Evolutionary conservation across 176 grass and related monocot species (phyloP), one percentile per base, ranked within the genome.

Genomic region (Avena insularis): DNA sequence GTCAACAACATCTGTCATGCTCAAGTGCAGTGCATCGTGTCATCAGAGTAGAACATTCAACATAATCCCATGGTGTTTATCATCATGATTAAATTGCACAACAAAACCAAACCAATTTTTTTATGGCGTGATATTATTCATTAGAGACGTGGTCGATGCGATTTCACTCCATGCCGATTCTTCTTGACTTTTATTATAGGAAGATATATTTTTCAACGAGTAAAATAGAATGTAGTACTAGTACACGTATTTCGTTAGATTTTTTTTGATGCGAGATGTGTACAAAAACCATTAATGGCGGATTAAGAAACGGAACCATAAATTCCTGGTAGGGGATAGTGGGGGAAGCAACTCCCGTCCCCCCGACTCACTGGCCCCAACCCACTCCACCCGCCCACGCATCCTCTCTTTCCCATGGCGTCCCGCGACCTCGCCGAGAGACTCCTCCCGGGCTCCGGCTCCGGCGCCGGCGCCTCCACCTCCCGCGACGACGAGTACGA

Each of bases 351-450:
- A 80, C 56, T 54, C 29, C 8, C 72, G 35, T 21, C 35, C 2
- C 35, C 81, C 82, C 54, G 57, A 46, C 69, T 50, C 60, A 61
- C 81, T 60, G 23, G 14, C 11, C 36, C 36, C 85, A 63, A 12
- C 16, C 71, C 40, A 36, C 8, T 19, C 50, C 54, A 63, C 82
- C 62, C 45, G 9, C 31, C 53, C 72, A 56, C 71, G 69, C 86
- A 79, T 86, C 40, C 77, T 35, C 33, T 15, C 7, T 0, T 53
- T 53, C 25, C 76, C 76, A 91, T 91, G 90, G 86, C 83, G 72
- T 84, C 88, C 23, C 60, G 77, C 71, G 91, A 90, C 88, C 88
- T 93, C 78, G 63, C 63, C 71, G 77, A 85, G 88, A 90, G 78
- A 82, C 88, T 92, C 20, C 91, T 89, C 67, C 68, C 80, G 3